Conservation (phyloP, 2,329 filamentous ascomycete genomes). For the Fusarium dimerum region DNA sequence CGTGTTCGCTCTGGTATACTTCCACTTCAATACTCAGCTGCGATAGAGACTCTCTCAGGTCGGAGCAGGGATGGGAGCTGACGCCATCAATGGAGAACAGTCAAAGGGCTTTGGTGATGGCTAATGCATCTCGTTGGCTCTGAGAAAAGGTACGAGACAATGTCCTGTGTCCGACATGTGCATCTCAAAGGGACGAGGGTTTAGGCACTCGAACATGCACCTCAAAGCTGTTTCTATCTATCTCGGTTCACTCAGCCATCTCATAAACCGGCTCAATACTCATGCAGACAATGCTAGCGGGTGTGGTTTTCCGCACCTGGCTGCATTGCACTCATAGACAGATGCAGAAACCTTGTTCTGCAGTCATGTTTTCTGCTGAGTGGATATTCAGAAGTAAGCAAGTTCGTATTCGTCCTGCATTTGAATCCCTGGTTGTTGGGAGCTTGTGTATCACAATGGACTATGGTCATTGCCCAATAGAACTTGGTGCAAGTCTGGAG, state of each 20-base stretch:
- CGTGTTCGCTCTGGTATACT: background rate
- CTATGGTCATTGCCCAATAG: background rate
- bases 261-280: background rate
- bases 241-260: background rate
- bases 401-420: slow-evolving; percentile 22
- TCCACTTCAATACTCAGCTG: background rate
- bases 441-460: slow-evolving; percentile 3
- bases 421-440: slow-evolving; percentile 4
- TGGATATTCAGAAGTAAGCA: no score
- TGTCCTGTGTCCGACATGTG: background rate
- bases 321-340: slow-evolving; percentile 3
- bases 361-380: no score
- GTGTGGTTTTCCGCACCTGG: background rate
- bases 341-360: background rate
- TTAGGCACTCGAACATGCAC: no score
- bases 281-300: background rate
- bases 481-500: background rate
- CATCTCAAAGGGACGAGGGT: no score
- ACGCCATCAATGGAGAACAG: background rate
- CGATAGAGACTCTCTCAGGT: background rate
- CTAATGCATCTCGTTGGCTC: background rate
- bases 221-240: no score
- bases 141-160: background rate
- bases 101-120: no score
- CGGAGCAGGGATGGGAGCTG: background rate